Percentiles rank a stretch among this genome's conserved stretches.
phyloP scores from a whole-genome alignment of 345 rosid species.

The Rhizophora mangle region DNA sequence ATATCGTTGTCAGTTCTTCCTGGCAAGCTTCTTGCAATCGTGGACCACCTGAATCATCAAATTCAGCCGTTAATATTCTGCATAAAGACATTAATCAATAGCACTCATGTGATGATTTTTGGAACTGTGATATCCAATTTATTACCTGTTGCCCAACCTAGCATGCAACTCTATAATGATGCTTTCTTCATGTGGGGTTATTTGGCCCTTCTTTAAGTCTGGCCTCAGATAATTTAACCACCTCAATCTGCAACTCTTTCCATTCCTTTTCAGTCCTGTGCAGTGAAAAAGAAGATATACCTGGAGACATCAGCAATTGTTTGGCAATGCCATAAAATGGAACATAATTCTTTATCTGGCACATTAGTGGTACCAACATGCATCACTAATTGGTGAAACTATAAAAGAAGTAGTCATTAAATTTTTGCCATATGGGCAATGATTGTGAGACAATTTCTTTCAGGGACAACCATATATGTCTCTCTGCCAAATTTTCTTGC shows the following conservation, averaged over 20 bases:
- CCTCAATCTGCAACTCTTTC: conserved; percentile 88
- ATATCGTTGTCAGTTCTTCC: conserved; percentile 94
- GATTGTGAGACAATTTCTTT: no score
- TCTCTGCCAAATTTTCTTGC: no score
- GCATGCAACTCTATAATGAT: conserved; percentile 85
- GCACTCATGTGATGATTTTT: neutral
- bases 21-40: conserved; percentile 88
- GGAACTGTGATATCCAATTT: neutral
- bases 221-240: conserved; percentile 97
- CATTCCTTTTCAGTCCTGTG: conserved; percentile 79
- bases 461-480: no score
- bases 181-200: conserved; percentile 85
- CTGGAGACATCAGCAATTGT: neutral
- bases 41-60: conserved; percentile 62
- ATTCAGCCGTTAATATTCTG: neutral
- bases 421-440: no score
- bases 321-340: no score
- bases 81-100: neutral
- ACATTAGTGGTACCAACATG: no score
- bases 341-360: no score
- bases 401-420: no score
- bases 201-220: conserved; percentile 87
- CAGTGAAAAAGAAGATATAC: neutral
- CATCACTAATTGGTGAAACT: no score
- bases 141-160: conserved; percentile 88